Conservation (phyloP, 108 stramenopile genomes). For the Pseudonitzschia pungens region DNA sequence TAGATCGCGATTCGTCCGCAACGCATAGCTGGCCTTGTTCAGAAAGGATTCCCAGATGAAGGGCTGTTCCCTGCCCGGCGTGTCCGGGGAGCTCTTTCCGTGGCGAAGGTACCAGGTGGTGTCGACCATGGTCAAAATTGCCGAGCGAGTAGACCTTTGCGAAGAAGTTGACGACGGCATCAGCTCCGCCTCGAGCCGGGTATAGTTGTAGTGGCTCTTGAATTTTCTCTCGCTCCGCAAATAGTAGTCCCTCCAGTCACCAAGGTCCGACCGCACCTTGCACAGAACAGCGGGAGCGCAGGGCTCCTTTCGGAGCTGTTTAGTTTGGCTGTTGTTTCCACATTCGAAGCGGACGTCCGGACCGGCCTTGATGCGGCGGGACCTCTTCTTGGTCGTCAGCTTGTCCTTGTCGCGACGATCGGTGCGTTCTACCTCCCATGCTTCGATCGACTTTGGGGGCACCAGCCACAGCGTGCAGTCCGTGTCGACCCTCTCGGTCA, state of each 20-base stretch:
- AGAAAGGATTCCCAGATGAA: constrained; percentile 10
- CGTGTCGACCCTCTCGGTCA: neutral
- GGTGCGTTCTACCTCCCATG: neutral
- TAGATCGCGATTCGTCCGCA: neutral
- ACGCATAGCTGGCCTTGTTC: constrained; percentile 6
- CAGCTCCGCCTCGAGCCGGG: neutral
- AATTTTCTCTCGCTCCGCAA: neutral
- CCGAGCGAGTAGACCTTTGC: neutral
- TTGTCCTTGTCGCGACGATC: neutral
- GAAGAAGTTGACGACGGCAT: neutral
- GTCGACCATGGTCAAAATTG: constrained; percentile 12
- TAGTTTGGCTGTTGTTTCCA: neutral
- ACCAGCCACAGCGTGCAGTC: neutral
- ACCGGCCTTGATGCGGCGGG: neutral
- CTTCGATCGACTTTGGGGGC: neutral
- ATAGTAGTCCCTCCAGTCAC: neutral
- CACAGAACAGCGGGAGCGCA: constrained; percentile 1
- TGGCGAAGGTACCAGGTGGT: neutral
- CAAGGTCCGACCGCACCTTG: neutral
- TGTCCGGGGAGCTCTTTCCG: neutral
- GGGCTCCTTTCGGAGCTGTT: neutral
- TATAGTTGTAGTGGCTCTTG: neutral
- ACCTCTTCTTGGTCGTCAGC: neutral
- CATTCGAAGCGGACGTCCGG: neutral
- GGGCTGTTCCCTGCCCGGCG: too few species aligned